Evolutionary conservation across 2,329 filamentous ascomycete species (phyloP).

Genomic region (Neospermospora avenae): DNA sequence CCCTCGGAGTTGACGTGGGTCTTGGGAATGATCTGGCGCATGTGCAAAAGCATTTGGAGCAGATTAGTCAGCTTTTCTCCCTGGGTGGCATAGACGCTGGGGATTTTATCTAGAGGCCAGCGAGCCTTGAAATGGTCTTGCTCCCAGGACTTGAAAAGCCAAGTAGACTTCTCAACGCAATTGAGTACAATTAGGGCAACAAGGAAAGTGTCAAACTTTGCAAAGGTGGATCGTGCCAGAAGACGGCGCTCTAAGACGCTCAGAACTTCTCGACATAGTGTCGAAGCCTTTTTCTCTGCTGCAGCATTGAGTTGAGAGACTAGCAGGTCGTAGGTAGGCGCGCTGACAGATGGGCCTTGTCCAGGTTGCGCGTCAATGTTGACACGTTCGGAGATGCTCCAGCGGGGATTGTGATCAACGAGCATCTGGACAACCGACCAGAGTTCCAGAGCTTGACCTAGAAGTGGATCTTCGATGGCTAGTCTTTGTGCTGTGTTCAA

Average conservation of each 20-base stretch:
- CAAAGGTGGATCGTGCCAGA: conserved; percentile 57
- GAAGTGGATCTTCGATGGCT: conserved; percentile 45
- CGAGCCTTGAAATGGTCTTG: conserved; percentile 49
- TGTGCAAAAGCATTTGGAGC: conserved; percentile 59
- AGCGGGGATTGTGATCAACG: conserved; percentile 61
- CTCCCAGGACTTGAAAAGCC: conserved; percentile 67
- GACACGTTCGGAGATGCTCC: conserved; percentile 40
- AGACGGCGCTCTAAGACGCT: conserved; percentile 59
- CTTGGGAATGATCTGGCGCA: conserved; percentile 56
- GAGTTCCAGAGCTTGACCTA: conserved; percentile 57
- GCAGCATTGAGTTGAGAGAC: conserved; percentile 63
- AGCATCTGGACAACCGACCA: conserved; percentile 62
- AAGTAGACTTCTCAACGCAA: conserved; percentile 65
- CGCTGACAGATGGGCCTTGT: conserved; percentile 23
- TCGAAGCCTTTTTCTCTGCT: conserved; percentile 60
- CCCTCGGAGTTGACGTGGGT: conserved; percentile 46
- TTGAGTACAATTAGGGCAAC: conserved; percentile 61
- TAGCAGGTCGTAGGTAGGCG: conserved; percentile 51
- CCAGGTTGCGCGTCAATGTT: conserved; percentile 18
- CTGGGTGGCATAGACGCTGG: conserved; percentile 54
- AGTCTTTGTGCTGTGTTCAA: conserved; percentile 48
- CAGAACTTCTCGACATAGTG: conserved; percentile 55
- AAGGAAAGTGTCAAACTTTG: conserved; percentile 50
- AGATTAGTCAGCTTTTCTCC: conserved; percentile 56
- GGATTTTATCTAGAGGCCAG: conserved; percentile 60